A percentile compares a stretch with the other conserved stretches of the same genome.
Evolutionary conservation across 495 filamentous ascomycete genomes (phyloP).

Genomic region (Lichenothelia convexa): DNA sequence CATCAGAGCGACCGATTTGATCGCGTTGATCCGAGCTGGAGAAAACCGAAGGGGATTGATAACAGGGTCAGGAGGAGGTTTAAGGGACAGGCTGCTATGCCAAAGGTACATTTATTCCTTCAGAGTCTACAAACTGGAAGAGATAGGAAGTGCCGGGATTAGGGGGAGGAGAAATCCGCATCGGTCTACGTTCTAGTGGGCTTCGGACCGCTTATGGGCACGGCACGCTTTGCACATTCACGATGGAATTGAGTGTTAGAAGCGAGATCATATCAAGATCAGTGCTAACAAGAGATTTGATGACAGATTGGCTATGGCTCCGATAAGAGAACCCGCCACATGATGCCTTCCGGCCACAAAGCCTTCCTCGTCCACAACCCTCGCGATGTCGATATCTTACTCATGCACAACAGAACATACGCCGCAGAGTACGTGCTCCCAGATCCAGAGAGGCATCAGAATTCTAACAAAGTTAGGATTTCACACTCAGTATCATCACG

Average conservation of each 20-base stretch:
- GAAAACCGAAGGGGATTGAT: constrained; percentile 99
- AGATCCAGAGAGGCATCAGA: neutral
- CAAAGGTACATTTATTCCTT: constrained; percentile 52
- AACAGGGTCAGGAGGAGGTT: constrained; percentile 79
- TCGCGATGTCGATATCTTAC: constrained; percentile 85
- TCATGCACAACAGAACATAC: constrained; percentile 99
- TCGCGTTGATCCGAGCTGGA: constrained; percentile 70
- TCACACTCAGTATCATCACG: constrained; percentile 90
- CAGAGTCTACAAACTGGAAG: neutral
- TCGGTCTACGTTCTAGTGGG: too few species aligned
- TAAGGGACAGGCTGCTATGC: constrained; percentile 90
- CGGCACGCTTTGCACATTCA: neutral
- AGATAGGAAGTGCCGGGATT: too few species aligned
- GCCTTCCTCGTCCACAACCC: constrained; percentile 96
- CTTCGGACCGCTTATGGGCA: too few species aligned
- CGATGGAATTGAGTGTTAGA: neutral
- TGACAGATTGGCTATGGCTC: constrained; percentile 85
- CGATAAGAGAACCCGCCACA: constrained; percentile 96
- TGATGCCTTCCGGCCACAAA: constrained; percentile 99
- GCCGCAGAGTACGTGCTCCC: constrained; percentile 73
- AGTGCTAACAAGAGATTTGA: constrained; percentile 4
- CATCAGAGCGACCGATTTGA: constrained; percentile 96
- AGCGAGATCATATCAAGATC: neutral
- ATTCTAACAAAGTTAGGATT: constrained; percentile 42
- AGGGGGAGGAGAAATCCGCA: too few species aligned